Base-by-base conservation (phyloP, 495 filamentous ascomycete species). In the Chaetomium cochliodes region DNA sequence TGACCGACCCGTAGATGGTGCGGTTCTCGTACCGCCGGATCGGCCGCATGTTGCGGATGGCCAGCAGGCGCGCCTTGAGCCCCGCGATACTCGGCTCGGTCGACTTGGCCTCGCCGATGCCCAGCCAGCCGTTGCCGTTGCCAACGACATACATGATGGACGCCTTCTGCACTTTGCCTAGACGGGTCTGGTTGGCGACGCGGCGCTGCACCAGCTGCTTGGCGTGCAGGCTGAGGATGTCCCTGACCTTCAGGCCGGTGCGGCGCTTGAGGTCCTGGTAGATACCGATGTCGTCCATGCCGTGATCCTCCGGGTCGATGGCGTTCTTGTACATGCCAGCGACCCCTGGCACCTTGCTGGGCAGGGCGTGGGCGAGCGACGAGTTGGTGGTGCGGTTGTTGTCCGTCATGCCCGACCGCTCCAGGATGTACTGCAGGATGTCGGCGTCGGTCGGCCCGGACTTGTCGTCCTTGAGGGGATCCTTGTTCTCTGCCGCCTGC, bases 181-280 rank as follows among this genome's bases (percentile, higher is more conserved):
- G 85, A 80, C 92, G 90, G 33, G 96, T 98, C 83, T 97, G 92
- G 77, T 99, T 99, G 65, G 84, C 79, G 52, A 99, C 96, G 1
- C 73, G 73, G 70, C 92, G 89, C 3, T 63, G 60, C 23, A 96
- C 90, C 28, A 98, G 71, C 15, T 78, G 77, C 80, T 92, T 94
- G 25, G 80, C 74, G 26, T 79, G 76, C 57, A 91, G 75, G 1
- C 67, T 49, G 15, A 76, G 51, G 54, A 97, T 85, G 46, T 90
- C 72, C 9, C 77, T 60, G 63, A 82, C 69, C 12, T 74, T 79
- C 76, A 91, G 82, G 60, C 92, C 91, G 26, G 89, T 92, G 64
- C 85, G 80, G 78, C 84, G 79, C 74, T 89, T 85, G 63, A 96
- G 76, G 33, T 77, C 71, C 70, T 78, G 73, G 67, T 73, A 81